These are phyloP conservation scores for Pseudogymnoascus sp. DNA, from an alignment of 2,329 filamentous ascomycete genomes.

Conservation along the genomic window DNA sequence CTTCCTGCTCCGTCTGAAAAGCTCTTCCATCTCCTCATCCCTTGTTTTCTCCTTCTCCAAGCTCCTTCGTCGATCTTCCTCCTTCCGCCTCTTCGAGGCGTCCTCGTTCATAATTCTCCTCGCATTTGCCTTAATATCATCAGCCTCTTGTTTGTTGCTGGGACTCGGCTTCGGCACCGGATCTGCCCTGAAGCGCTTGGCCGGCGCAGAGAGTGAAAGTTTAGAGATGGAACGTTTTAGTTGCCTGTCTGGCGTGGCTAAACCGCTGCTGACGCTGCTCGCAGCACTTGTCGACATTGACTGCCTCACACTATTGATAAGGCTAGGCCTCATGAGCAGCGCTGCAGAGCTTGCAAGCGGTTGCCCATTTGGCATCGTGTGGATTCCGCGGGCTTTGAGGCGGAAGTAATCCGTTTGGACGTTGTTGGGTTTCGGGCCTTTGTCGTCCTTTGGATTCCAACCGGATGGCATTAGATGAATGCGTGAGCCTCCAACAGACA, in stretches of 20 bases:
- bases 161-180: conserved; percentile 20
- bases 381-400: conserved; percentile 29
- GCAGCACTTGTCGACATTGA: conserved; percentile 16
- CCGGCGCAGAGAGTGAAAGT: background rate
- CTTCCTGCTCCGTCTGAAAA: conserved; percentile 28
- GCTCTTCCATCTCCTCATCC: conserved; percentile 24
- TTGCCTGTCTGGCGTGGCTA: conserved; percentile 9
- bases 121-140: conserved; percentile 12
- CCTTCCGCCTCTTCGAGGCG: background rate
- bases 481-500: conserved; percentile 5
- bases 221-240: conserved; percentile 14
- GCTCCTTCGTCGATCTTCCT: background rate
- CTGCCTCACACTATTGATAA: conserved; percentile 18
- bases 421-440: conserved; percentile 21
- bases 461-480: background rate
- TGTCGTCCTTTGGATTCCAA: conserved; percentile 4
- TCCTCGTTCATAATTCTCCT: conserved; percentile 5
- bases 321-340: conserved; percentile 22
- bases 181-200: background rate
- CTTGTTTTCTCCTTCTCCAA: conserved; percentile 13
- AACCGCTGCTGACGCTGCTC: conserved; percentile 10
- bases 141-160: conserved; percentile 18
- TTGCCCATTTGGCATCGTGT: conserved; percentile 24
- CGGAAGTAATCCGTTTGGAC: conserved; percentile 31
- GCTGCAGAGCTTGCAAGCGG: conserved; percentile 26